Evolutionary conservation across 352 stramenopile species (phyloP).

Genomic region (Phytophthora syringae): DNA sequence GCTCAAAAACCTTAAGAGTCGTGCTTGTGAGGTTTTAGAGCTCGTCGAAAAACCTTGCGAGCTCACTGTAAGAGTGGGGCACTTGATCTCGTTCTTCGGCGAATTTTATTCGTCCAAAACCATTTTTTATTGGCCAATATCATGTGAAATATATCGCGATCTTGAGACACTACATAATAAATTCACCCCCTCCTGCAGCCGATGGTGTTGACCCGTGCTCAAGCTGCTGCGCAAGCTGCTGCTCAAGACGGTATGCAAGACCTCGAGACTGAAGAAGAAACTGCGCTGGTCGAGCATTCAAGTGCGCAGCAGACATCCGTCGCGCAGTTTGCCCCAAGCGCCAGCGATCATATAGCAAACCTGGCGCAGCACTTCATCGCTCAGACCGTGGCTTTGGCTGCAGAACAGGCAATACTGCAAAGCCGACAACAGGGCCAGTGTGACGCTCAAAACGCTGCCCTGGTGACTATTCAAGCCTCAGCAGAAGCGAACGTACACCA

Average conservation of each 20-base stretch:
- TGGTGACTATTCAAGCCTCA: neutral
- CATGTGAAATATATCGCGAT: neutral
- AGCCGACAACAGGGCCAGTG: neutral
- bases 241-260: neutral
- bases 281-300: neutral
- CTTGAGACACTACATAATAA: neutral
- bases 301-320: neutral
- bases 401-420: neutral
- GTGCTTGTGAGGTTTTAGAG: constrained; percentile 8
- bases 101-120: too few species aligned
- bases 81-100: neutral
- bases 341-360: neutral
- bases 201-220: neutral
- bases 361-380: neutral
- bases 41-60: constrained; percentile 3
- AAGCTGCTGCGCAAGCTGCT: neutral
- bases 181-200: neutral
- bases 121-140: too few species aligned
- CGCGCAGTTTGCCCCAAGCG: neutral
- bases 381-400: neutral
- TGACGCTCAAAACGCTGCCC: neutral
- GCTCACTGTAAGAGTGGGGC: neutral
- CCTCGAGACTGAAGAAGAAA: neutral
- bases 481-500: neutral
- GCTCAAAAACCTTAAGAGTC: constrained; percentile 1